A percentile compares a stretch with the other conserved stretches of the same genome.
Evolutionary conservation across 495 filamentous ascomycete species (phyloP).

Genomic region (Hyphodiscus hymeniophilus): DNA sequence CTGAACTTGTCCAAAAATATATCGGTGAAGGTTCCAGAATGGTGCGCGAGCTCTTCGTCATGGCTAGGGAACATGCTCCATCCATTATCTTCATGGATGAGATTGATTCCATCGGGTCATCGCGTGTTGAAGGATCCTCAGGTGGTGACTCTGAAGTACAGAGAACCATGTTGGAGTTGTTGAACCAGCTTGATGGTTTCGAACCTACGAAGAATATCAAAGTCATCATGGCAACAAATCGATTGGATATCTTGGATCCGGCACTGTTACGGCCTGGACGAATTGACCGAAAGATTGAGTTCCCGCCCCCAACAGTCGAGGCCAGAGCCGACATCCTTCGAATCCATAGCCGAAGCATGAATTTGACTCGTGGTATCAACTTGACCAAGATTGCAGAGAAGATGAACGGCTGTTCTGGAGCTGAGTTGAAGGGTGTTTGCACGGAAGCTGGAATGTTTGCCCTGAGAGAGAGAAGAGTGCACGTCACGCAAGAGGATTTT

Average conservation of each 20-base stretch:
- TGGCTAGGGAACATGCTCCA: constrained; percentile 98
- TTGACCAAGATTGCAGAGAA: constrained; percentile 98
- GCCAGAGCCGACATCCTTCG: constrained; percentile 95
- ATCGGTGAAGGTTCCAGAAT: constrained; percentile 97
- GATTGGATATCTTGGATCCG: constrained; percentile 93
- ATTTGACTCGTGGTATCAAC: constrained; percentile 95
- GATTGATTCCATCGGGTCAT: constrained; percentile 97
- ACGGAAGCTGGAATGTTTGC: constrained; percentile 98
- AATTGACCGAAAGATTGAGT: constrained; percentile 99
- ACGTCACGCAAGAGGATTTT: constrained; percentile 99
- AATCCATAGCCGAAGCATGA: constrained; percentile 96
- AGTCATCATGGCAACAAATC: constrained; percentile 99
- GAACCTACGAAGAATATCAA: constrained; percentile 99
- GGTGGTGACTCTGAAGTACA: constrained; percentile 99
- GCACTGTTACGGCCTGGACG: constrained; percentile 88
- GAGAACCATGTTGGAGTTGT: constrained; percentile 95
- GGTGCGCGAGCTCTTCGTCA: constrained; percentile 98
- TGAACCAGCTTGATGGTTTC: constrained; percentile 98
- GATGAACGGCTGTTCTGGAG: constrained; percentile 98
- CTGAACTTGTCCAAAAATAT: constrained; percentile 97
- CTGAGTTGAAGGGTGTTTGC: constrained; percentile 94
- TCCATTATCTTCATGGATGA: constrained; percentile 99
- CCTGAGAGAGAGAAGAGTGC: constrained; percentile 85
- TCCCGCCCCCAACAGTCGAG: constrained; percentile 94
- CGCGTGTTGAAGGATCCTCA: constrained; percentile 88